Percentiles rank a stretch among this genome's conserved stretches.
These are phyloP conservation scores for Phytophthora ramorum DNA, from an alignment of 352 stramenopile species.

Conservation along the genomic window DNA sequence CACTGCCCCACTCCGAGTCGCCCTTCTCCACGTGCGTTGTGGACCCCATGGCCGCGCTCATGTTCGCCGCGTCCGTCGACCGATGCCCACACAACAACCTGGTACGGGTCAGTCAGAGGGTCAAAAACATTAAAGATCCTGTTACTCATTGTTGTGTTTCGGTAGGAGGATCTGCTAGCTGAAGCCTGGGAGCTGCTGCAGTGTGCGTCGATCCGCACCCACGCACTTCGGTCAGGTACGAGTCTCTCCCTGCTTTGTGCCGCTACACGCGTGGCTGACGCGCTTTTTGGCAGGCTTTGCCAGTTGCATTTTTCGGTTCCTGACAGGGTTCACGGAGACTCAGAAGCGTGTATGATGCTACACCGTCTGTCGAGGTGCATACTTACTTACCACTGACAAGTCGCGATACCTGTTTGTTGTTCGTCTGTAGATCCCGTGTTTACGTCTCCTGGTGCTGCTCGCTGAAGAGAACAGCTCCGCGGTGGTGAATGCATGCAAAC, in stretches of 20 bases:
- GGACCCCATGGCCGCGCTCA: slow-evolving; percentile 68
- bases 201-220: slow-evolving; percentile 43
- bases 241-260: not conserved
- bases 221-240: slow-evolving; percentile 61
- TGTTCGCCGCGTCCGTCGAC: slow-evolving; percentile 66
- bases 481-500: slow-evolving; percentile 60
- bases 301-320: slow-evolving; percentile 63
- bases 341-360: slow-evolving; percentile 58
- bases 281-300: slow-evolving; percentile 50
- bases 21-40: slow-evolving; percentile 58
- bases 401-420: slow-evolving; percentile 16
- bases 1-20: slow-evolving; percentile 46
- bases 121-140: not conserved
- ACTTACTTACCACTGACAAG: not conserved
- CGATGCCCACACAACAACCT: slow-evolving; percentile 69
- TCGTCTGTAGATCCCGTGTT: slow-evolving; percentile 51
- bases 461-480: slow-evolving; percentile 56
- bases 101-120: slow-evolving; percentile 27
- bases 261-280: not conserved
- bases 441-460: slow-evolving; percentile 64
- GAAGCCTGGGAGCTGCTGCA: slow-evolving; percentile 67
- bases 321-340: slow-evolving; percentile 57
- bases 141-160: not conserved
- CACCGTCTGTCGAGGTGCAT: slow-evolving; percentile 5
- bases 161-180: slow-evolving; percentile 61